Evolutionary conservation across 495 filamentous ascomycete species (phyloP), one percentile per base, ranked within the genome.

Genomic region (Schizothecium vesticola): DNA sequence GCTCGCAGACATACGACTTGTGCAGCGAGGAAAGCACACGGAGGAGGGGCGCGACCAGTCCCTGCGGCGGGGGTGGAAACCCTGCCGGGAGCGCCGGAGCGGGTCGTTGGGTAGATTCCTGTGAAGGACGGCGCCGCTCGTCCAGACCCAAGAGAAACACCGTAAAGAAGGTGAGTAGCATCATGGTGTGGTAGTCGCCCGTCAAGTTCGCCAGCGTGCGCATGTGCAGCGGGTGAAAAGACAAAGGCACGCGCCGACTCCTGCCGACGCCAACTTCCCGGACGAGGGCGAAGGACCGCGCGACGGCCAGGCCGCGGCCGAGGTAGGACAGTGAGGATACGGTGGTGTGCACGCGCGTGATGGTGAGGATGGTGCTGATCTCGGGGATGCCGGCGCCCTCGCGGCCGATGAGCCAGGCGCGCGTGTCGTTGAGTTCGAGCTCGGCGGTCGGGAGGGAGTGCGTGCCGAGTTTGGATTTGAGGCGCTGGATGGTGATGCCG

Each of bases 381-480:
- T 88, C 87, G 56, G 82, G 82, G 22, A 91, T 82, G n/a, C 90
- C 90, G 16, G 85, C 77, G 31, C 90, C 89, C 56, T 88, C 76
- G 11, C 78, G 74, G 23, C 90, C 90, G 56, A 93, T 76, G 4
- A 91, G 78, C 76, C 88, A 88, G 2, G 82, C 90, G 22, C 90
- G 84, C 78, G 86, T 86, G 19, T 80, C 81, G 13, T 79, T 79
- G 23, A 89, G 80, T 63, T 89, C 87, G 6, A 92, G 80, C 68
- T 93, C 90, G 5, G 89, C 90, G 0, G 90, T 92, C 0, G 90
- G 90, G 1, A 92, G 75, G 22, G 87, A 79, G 63, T 86, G 86
- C 3, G 90, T 91, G 59, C 90, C 90, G 36, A 92, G 80, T 68
- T 92, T 92, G 70, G 84, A 83, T 72, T 92, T 92, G 28, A 92